These are phyloP conservation scores for Triticum timopheevii DNA, from an alignment of 176 grass and related monocot genomes.

Conservation along the genomic window DNA sequence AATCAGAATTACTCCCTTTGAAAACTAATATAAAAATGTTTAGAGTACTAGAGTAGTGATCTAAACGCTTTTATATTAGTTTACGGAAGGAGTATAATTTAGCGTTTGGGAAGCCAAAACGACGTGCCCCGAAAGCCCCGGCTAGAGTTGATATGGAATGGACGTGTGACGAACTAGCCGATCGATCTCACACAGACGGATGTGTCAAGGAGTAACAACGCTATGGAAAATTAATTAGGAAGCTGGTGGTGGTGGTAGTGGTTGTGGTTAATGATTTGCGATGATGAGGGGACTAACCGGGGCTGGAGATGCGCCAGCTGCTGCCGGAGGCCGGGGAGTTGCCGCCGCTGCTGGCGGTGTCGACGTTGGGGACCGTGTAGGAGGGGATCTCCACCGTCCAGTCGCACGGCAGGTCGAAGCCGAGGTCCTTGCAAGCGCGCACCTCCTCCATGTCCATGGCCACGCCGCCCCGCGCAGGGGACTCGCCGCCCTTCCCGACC, in stretches of 20 bases:
- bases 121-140: background rate
- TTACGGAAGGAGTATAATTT: no score
- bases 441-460: slow-evolving; percentile 74
- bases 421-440: slow-evolving; percentile 68
- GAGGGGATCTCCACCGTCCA: slow-evolving; percentile 58
- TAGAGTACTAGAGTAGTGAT: no score
- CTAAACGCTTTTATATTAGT: no score
- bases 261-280: background rate
- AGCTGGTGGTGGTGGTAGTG: background rate
- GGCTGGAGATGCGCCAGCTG: slow-evolving; percentile 66
- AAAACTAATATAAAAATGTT: no score
- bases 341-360: slow-evolving; percentile 56
- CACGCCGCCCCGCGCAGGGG: slow-evolving; percentile 10
- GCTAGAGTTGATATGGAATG: background rate
- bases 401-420: slow-evolving; percentile 53
- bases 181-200: background rate
- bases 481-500: slow-evolving; percentile 1
- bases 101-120: no score
- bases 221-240: background rate
- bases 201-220: background rate
- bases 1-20: no score
- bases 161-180: background rate
- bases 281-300: slow-evolving; percentile 25
- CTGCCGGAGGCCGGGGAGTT: slow-evolving; percentile 60
- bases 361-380: slow-evolving; percentile 42